These are phyloP conservation scores for Lippia alba DNA, from an alignment of 305 asterid species.

Conservation along the genomic window DNA sequence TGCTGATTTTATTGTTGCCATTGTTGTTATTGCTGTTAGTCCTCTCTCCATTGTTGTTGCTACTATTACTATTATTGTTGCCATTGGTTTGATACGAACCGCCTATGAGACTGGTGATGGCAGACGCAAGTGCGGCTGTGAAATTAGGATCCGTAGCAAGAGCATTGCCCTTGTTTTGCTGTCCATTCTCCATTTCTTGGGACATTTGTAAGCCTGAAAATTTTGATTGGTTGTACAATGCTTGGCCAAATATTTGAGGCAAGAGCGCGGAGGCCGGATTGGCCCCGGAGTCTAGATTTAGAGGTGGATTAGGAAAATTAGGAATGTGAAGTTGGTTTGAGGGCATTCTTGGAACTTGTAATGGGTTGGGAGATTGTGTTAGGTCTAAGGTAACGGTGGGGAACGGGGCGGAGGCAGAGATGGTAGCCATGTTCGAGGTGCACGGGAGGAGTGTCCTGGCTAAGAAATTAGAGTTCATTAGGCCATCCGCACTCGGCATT, in stretches of 20 bases:
- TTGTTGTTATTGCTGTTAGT: constrained; percentile 41
- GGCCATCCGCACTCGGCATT: constrained; percentile 83
- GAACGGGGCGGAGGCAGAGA: constrained; percentile 94
- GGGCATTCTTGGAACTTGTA: constrained; percentile 58
- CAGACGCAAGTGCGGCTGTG: constrained; percentile 76
- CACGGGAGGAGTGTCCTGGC: constrained; percentile 78
- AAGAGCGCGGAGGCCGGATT: constrained; percentile 51
- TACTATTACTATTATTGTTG: constrained; percentile 14
- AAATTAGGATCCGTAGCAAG: constrained; percentile 74
- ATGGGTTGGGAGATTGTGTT: constrained; percentile 74
- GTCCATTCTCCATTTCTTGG: constrained; percentile 41
- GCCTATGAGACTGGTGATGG: constrained; percentile 61
- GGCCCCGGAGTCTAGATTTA: constrained; percentile 28
- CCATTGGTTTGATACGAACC: constrained; percentile 45
- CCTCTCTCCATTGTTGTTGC: constrained; percentile 6
- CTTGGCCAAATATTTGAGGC: constrained; percentile 70
- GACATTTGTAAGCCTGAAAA: constrained; percentile 81
- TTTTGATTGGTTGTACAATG: constrained; percentile 71
- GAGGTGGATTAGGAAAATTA: constrained; percentile 45
- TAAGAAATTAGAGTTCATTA: constrained; percentile 72
- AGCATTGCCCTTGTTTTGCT: constrained; percentile 37
- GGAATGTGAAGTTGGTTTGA: constrained; percentile 60
- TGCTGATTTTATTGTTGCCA: constrained; percentile 42
- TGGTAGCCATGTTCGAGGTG: constrained; percentile 84
- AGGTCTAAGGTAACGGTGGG: constrained; percentile 94